These are phyloP conservation scores for Exophiala phaeomuriformis DNA, from an alignment of 2,329 filamentous ascomycete genomes.

Conservation along the genomic window DNA sequence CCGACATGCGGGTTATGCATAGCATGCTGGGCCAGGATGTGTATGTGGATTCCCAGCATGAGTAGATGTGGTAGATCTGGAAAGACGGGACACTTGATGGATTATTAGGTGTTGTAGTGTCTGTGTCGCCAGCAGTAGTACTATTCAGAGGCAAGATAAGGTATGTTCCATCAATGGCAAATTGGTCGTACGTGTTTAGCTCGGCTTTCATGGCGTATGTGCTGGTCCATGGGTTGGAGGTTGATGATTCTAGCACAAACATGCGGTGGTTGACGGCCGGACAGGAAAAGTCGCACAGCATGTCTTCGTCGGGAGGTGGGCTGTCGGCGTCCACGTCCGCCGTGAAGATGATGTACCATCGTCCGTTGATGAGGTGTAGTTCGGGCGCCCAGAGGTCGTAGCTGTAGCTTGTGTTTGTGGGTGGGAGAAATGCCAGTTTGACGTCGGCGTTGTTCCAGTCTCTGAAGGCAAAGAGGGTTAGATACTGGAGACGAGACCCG, in stretches of 20 bases:
- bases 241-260: conserved; percentile 43
- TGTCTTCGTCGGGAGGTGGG: conserved; percentile 43
- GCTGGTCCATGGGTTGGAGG: conserved; percentile 41
- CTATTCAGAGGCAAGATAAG: conserved; percentile 30
- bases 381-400: conserved; percentile 48
- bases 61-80: conserved; percentile 37
- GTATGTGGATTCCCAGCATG: conserved; percentile 35
- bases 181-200: conserved; percentile 47
- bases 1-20: conserved; percentile 45
- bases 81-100: too few relatives aligned
- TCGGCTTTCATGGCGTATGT: conserved; percentile 41
- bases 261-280: conserved; percentile 47
- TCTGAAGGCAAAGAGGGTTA: not conserved
- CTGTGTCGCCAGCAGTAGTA: too few relatives aligned
- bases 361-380: conserved; percentile 37
- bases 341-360: conserved; percentile 49
- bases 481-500: too few relatives aligned
- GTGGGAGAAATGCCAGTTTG: conserved; percentile 34
- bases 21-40: conserved; percentile 47
- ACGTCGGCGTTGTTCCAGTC: conserved; percentile 38
- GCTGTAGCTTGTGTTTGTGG: conserved; percentile 38
- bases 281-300: conserved; percentile 44
- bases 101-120: too few relatives aligned
- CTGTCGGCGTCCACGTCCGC: conserved; percentile 43
- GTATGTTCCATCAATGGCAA: conserved; percentile 49